Evolutionary conservation across 1,284 basidiomycete genomes (phyloP).

Genomic region (Irpex lacteus): DNA sequence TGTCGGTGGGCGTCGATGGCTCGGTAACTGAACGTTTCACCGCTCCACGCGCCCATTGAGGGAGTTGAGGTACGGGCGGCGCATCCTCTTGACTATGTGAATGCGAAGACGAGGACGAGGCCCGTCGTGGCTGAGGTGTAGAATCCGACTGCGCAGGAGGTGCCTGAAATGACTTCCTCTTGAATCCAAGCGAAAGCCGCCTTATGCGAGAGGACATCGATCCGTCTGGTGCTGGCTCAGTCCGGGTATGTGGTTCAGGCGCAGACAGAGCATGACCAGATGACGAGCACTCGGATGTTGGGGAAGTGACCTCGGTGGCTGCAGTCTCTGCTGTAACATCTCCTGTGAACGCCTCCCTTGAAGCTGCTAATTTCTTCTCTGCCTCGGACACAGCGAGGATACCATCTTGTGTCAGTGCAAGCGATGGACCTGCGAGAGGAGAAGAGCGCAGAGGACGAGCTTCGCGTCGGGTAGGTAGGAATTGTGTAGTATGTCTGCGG

Average conservation of each 20-base stretch:
- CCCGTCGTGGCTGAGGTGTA: background rate
- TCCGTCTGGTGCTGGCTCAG: background rate
- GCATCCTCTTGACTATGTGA: background rate
- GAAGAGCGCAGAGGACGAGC: conserved; percentile 24
- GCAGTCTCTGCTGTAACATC: background rate
- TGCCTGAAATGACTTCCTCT: background rate
- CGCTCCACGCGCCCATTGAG: background rate
- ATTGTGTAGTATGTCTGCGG: background rate
- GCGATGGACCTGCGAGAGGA: conserved; percentile 28
- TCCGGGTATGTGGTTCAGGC: background rate
- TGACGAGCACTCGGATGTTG: background rate
- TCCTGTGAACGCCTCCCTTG: background rate
- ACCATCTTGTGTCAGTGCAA: conserved; percentile 21
- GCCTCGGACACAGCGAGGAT: conserved; percentile 2
- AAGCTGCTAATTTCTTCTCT: background rate
- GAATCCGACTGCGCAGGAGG: background rate
- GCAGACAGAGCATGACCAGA: background rate
- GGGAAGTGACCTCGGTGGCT: background rate
- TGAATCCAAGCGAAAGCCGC: background rate
- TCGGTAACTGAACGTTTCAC: background rate
- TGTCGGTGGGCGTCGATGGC: background rate
- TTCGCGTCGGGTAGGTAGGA: background rate
- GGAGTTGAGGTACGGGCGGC: background rate
- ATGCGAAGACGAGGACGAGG: background rate
- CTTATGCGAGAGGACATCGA: background rate